Percentiles rank a stretch among this genome's conserved stretches.
Conservation (phyloP, 192 early-diverging fungal species). For the Spizellomyces sp. region DNA sequence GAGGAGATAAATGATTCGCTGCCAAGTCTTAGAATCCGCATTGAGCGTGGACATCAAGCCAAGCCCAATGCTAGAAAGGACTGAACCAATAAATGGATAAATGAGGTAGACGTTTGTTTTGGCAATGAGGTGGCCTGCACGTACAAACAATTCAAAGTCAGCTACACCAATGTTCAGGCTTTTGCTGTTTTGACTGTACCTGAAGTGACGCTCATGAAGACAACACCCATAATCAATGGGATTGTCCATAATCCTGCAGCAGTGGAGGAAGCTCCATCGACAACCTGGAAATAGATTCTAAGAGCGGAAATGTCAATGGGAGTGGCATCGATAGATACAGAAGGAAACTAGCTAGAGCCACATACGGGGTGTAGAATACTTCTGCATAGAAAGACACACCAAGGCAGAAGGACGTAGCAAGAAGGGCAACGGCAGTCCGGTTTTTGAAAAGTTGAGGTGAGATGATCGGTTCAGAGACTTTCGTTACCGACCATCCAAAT, state of each 20-base stretch:
- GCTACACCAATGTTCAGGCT: slow-evolving; percentile 49
- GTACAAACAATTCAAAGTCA: slow-evolving; percentile 63
- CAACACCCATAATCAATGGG: slow-evolving; percentile 59
- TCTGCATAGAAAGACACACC: slow-evolving; percentile 38
- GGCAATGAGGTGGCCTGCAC: slow-evolving; percentile 59
- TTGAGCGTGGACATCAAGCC: slow-evolving; percentile 66
- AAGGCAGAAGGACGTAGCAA: slow-evolving; percentile 35
- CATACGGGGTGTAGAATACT: slow-evolving; percentile 24
- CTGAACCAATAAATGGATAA: slow-evolving; percentile 58
- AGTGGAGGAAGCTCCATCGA: slow-evolving; percentile 71
- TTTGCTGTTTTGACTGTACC: slow-evolving; percentile 55
- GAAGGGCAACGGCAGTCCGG: slow-evolving; percentile 32
- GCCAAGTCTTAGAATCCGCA: slow-evolving; percentile 45
- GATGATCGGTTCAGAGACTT: slow-evolving; percentile 71
- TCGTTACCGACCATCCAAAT: slow-evolving; percentile 66
- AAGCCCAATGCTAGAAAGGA: slow-evolving; percentile 45
- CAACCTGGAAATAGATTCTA: slow-evolving; percentile 74
- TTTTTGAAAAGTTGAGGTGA: slow-evolving; percentile 57
- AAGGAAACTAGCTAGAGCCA: slow-evolving; percentile 59
- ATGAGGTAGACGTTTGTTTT: slow-evolving; percentile 60
- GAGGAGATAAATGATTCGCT: slow-evolving; percentile 64
- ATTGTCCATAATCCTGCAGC: slow-evolving; percentile 70
- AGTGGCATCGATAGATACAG: not conserved
- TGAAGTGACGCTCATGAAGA: slow-evolving; percentile 38
- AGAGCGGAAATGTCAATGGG: slow-evolving; percentile 26